Evolutionary conservation across 2,329 filamentous ascomycete genomes (phyloP), one percentile per base, ranked within the genome.

Genomic region (Myrmaecium sp.): DNA sequence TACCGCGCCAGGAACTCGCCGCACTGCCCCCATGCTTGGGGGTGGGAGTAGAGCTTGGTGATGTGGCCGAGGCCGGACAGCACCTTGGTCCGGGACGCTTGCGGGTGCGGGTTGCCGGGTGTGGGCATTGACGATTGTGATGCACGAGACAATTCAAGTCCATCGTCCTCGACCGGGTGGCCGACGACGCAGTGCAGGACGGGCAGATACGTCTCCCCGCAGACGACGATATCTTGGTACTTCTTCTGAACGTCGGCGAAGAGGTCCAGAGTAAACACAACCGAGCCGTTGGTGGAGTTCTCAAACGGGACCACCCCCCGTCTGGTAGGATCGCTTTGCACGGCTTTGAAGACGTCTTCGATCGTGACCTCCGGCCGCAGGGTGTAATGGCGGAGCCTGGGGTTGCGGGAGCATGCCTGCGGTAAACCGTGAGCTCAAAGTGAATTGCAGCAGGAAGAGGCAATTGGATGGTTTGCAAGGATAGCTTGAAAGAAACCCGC

Each of bases 1-100:
- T 79, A 60, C 15, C 62, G 58, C 6, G 64, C 60, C 14, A 94
- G 65, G 52, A 93, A 93, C 6, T 46, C 52, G 23, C 73, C 72
- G 52, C 84, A 94, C 55, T 98, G 89, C 14, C 83, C 83, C 62
- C 89, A 93, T 15, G 83, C 89, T 54, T 98, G 89, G 6, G 86
- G 84, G 52, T 98, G 89, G 14, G 81, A 89, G 57, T 93, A 92
- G 21, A 98, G 54, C 42, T 75, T 74, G 39, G 64, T 67, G 42
- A 95, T 65, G 39, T 75, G 62, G 29, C 56, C 51, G 34, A 84
- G 51, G 35, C 57, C 54, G 27, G 46, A 41, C 20, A 64, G 40
- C 3, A 72, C 69, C 35, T 52, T 52, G 20, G 57, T 49, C 34
- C 52, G 51, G 61, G 60, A 37, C 52, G 54, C 5, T n/a, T 41